Percentiles rank a stretch among this genome's conserved stretches.
phyloP scores from a whole-genome alignment of 140 eudicot species.

The Bidens hawaiensis region DNA sequence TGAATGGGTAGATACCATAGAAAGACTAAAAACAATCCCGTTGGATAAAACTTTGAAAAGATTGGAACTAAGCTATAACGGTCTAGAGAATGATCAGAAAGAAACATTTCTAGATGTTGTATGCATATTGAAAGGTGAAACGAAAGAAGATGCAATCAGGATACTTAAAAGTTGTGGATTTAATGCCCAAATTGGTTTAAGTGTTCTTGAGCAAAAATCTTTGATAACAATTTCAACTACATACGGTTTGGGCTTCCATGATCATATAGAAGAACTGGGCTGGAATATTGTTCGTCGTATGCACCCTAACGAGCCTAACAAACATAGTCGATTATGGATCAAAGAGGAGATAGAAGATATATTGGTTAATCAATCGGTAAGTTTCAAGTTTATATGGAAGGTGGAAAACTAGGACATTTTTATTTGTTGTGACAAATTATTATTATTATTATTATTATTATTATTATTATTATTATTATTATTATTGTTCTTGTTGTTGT shows the following conservation, averaged over 20 bases:
- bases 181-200: constrained; percentile 6
- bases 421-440: background rate
- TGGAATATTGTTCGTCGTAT: constrained; percentile 7
- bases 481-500: too few relatives aligned
- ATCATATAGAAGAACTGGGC: constrained; percentile 30
- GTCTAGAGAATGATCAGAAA: constrained; percentile 1
- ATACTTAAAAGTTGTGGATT: constrained; percentile 11
- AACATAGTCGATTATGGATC: constrained; percentile 13
- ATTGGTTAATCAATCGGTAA: constrained; percentile 7
- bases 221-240: background rate
- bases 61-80: constrained; percentile 14
- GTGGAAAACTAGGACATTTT: background rate
- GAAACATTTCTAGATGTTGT: constrained; percentile 24
- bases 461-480: too few relatives aligned
- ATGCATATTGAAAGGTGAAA: constrained; percentile 8
- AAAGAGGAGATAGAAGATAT: background rate
- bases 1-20: constrained; percentile 8
- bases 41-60: background rate
- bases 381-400: background rate
- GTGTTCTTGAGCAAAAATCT: constrained; percentile 17
- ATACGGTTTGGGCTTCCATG: background rate
- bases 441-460: background rate
- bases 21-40: constrained; percentile 10
- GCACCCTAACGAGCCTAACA: background rate
- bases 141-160: background rate